phyloP scores from a whole-genome alignment of 139 green algal genomes.

The Axilococcus clingmanii region DNA sequence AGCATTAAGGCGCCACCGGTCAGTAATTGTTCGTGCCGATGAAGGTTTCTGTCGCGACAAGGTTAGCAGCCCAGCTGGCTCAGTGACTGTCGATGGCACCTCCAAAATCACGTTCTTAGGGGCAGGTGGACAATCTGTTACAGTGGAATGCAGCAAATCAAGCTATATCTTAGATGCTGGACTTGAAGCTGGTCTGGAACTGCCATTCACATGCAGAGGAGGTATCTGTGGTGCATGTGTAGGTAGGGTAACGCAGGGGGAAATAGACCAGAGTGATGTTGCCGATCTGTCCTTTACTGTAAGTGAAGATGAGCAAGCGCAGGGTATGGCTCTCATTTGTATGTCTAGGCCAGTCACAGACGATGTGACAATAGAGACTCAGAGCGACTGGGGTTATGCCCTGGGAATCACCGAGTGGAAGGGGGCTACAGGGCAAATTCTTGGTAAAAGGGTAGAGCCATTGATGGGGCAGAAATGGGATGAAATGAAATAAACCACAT shows the following conservation, averaged over 20 bases:
- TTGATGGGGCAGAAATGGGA: conserved; percentile 31
- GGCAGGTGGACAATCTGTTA: conserved; percentile 31
- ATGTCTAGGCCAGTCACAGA: conserved; percentile 74
- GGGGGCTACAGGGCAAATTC: conserved; percentile 66
- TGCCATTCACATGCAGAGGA: conserved; percentile 80
- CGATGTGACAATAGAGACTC: conserved; percentile 62
- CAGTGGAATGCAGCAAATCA: conserved; percentile 40
- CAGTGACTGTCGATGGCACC: conserved; percentile 28
- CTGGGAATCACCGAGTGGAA: conserved; percentile 79
- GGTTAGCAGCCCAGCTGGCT: conserved; percentile 20
- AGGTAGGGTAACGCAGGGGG: conserved; percentile 51
- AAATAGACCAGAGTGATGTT: conserved; percentile 69
- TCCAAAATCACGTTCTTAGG: conserved; percentile 61
- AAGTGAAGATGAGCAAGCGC: conserved; percentile 60
- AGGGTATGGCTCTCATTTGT: conserved; percentile 81
- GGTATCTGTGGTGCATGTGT: conserved; percentile 74
- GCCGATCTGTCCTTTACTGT: conserved; percentile 79
- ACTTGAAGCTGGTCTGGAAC: conserved; percentile 72
- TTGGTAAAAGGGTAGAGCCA: conserved; percentile 31
- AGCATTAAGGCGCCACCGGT: no score
- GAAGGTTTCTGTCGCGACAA: conserved; percentile 64
- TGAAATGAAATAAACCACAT: not conserved
- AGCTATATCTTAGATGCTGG: conserved; percentile 84
- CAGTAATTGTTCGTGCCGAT: conserved; percentile 24
- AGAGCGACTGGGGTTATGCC: conserved; percentile 86